These are phyloP conservation scores for Phialemoniopsis sp. DNA, from an alignment of 2,329 filamentous ascomycete species.

Conservation along the genomic window DNA sequence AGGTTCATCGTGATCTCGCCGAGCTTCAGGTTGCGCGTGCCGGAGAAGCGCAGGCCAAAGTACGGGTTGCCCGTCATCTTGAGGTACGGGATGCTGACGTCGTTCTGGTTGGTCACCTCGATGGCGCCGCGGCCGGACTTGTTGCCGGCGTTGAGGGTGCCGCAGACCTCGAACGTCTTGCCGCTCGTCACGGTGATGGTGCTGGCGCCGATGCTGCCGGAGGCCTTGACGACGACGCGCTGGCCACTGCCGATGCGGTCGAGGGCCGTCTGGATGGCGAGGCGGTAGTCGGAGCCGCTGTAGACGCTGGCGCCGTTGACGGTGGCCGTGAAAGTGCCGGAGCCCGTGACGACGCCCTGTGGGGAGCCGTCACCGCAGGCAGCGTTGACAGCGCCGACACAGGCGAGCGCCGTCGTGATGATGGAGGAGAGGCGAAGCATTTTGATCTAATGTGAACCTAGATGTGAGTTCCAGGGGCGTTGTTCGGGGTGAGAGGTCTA, in stretches of 20 bases:
- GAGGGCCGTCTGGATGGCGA: conserved; percentile 49
- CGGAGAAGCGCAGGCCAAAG: conserved; percentile 53
- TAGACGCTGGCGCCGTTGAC: conserved; percentile 41
- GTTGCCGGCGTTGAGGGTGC: conserved; percentile 44
- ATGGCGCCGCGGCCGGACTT: conserved; percentile 46
- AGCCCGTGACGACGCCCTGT: conserved; percentile 41
- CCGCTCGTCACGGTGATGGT: conserved; percentile 46
- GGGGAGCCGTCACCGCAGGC: conserved; percentile 45
- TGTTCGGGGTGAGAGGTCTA: too few relatives aligned
- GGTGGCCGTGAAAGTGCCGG: conserved; percentile 38
- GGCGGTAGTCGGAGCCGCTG: conserved; percentile 46
- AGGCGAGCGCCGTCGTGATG: conserved; percentile 34
- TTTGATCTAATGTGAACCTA: too few relatives aligned
- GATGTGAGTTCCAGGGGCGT: too few relatives aligned
- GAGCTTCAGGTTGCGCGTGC: conserved; percentile 40
- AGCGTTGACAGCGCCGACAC: conserved; percentile 29
- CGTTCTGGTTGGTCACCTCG: conserved; percentile 39
- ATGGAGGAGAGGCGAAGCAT: conserved; percentile 28
- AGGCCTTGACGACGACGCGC: conserved; percentile 48
- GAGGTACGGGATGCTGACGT: conserved; percentile 51
- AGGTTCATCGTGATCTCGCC: conserved; percentile 52
- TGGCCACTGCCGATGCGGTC: conserved; percentile 47
- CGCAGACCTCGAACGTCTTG: conserved; percentile 55
- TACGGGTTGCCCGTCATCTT: conserved; percentile 54
- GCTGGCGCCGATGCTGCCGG: conserved; percentile 48